Conservation (phyloP, 208 protist genomes). For the Trypanosoma mega region DNA sequence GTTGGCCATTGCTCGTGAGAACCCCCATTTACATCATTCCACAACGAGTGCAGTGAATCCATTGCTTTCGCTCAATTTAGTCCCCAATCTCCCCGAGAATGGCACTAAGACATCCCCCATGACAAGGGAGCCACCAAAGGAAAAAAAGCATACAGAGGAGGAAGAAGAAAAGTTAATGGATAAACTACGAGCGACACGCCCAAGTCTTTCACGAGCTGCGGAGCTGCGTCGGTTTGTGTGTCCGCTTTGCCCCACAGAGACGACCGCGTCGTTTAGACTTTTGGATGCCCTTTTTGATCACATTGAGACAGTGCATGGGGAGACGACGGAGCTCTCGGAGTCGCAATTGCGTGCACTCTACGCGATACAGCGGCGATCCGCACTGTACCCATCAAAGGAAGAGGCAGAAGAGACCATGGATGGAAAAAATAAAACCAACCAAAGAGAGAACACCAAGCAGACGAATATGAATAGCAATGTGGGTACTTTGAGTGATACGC, state of each 20-base stretch:
- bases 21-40: too few species aligned
- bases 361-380: conserved; percentile 14
- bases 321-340: conserved; percentile 27
- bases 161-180: conserved; percentile 16
- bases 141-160: not conserved
- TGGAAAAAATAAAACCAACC: too few species aligned
- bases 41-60: too few species aligned
- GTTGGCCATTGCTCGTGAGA: conserved; percentile 12
- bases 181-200: conserved; percentile 19
- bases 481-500: not conserved
- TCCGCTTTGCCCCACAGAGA: conserved; percentile 12
- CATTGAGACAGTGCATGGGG: conserved; percentile 39
- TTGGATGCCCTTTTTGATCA: conserved; percentile 67
- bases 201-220: conserved; percentile 23
- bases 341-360: conserved; percentile 40
- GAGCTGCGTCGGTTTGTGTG: conserved; percentile 20
- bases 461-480: conserved; percentile 10
- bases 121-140: not conserved
- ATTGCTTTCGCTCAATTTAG: too few species aligned
- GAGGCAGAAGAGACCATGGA: not conserved
- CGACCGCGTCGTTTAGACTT: conserved; percentile 44
- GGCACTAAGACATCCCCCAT: too few species aligned
- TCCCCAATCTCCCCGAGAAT: too few species aligned
- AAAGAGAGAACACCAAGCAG: too few species aligned
- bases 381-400: conserved; percentile 9